Percentiles rank a stretch among this genome's conserved stretches.
phyloP scores from a whole-genome alignment of 1,284 basidiomycete species.

The Puccinia horiana region DNA sequence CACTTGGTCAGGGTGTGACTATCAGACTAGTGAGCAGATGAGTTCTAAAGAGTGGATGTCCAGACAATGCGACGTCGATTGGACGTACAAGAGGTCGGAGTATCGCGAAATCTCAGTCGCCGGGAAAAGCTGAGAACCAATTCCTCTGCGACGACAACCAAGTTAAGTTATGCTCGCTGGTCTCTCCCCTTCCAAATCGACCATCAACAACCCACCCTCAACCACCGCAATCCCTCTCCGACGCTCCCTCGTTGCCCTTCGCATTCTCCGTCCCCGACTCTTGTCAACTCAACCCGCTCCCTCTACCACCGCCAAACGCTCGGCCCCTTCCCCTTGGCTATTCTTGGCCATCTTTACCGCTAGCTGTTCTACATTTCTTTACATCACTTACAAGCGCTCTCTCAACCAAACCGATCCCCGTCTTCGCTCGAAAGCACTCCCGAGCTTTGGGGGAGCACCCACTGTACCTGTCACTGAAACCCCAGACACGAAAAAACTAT shows the following conservation, averaged over 20 bases:
- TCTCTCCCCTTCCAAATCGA: neutral
- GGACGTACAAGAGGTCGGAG: too few relatives aligned
- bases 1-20: too few relatives aligned
- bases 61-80: too few relatives aligned
- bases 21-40: too few relatives aligned
- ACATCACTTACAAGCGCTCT: constrained; percentile 40
- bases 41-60: too few relatives aligned
- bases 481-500: neutral
- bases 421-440: constrained; percentile 43
- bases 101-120: too few relatives aligned
- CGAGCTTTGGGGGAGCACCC: constrained; percentile 45
- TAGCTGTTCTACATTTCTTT: constrained; percentile 41
- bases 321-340: constrained; percentile 45
- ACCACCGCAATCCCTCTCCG: neutral
- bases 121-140: too few relatives aligned
- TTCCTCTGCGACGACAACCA: too few relatives aligned
- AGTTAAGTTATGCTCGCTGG: neutral
- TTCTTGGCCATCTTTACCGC: constrained; percentile 42
- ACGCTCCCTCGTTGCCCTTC: neutral
- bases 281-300: neutral
- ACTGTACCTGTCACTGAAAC: neutral
- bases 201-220: neutral
- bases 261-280: neutral
- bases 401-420: constrained; percentile 42
- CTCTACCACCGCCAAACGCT: constrained; percentile 3